A percentile compares a stretch with the other conserved stretches of the same genome.
phyloP scores from a whole-genome alignment of 306 rosid species.

The Rosa rugosa region DNA sequence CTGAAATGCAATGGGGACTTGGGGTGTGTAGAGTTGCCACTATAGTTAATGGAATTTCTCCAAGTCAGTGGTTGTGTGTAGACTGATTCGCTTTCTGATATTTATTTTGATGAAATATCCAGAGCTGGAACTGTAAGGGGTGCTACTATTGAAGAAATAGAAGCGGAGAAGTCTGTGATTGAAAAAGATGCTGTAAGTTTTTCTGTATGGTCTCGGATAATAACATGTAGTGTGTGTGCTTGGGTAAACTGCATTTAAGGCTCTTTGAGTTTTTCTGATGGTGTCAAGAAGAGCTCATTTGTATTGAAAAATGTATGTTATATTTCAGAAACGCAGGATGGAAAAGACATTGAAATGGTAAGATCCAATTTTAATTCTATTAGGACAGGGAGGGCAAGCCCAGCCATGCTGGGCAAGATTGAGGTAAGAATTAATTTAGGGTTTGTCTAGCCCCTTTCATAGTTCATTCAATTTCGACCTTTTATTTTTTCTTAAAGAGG shows the following conservation, averaged over 20 bases:
- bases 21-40: background rate
- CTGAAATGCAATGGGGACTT: background rate
- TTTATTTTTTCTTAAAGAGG: slow-evolving; percentile 9
- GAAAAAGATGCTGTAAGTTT: slow-evolving; percentile 77
- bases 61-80: background rate
- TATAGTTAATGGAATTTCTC: background rate
- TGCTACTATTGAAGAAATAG: slow-evolving; percentile 94
- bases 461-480: background rate
- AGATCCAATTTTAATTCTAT: slow-evolving; percentile 75
- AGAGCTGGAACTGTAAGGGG: slow-evolving; percentile 62
- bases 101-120: slow-evolving; percentile 9
- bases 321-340: slow-evolving; percentile 73
- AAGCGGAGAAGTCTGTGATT: slow-evolving; percentile 77
- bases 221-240: background rate
- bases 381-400: slow-evolving; percentile 87
- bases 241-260: background rate
- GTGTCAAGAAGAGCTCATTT: background rate
- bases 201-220: background rate
- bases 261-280: slow-evolving; percentile 7
- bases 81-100: background rate
- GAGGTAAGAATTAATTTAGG: slow-evolving; percentile 48
- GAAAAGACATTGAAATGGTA: slow-evolving; percentile 77
- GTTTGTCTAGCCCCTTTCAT: slow-evolving; percentile 11
- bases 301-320: background rate
- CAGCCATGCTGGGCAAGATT: slow-evolving; percentile 88